phyloP scores from a whole-genome alignment of 2,329 filamentous ascomycete species.

The Aspergillus fumigatiaffinis region DNA sequence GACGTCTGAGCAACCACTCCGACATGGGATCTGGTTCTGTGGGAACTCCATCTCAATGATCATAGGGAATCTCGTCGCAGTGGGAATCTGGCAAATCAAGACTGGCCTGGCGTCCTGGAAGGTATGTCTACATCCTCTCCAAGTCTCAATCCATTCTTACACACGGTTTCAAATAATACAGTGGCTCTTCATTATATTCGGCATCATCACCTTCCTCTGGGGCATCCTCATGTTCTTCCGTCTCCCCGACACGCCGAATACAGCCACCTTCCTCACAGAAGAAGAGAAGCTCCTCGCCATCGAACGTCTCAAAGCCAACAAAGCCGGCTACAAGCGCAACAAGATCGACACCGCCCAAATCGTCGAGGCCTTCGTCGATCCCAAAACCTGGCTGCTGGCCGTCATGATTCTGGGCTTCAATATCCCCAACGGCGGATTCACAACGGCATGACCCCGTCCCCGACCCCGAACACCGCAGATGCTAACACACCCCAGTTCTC shows the following conservation, averaged over 20 bases:
- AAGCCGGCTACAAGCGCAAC: slow-evolving; percentile 33
- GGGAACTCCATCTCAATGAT: slow-evolving; percentile 27
- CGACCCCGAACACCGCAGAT: slow-evolving; percentile 5
- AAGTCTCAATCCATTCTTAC: no score
- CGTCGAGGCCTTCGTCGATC: slow-evolving; percentile 25
- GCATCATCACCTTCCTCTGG: slow-evolving; percentile 21
- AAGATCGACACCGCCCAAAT: slow-evolving; percentile 39
- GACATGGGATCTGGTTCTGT: slow-evolving; percentile 30
- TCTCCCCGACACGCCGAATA: slow-evolving; percentile 19
- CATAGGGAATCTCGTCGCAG: slow-evolving; percentile 21
- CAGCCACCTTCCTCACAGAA: slow-evolving; percentile 21
- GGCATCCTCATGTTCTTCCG: slow-evolving; percentile 20
- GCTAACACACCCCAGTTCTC: slow-evolving; percentile 19
- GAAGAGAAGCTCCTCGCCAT: slow-evolving; percentile 19
- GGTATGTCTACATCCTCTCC: slow-evolving; percentile 8
- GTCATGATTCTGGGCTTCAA: slow-evolving; percentile 28
- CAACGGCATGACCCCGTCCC: slow-evolving; percentile 11
- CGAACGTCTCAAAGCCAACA: slow-evolving; percentile 20
- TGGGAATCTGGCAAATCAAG: slow-evolving; percentile 24
- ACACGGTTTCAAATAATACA: neutral
- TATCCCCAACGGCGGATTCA: slow-evolving; percentile 34
- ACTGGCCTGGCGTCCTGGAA: slow-evolving; percentile 18
- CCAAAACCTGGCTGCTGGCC: slow-evolving; percentile 26
- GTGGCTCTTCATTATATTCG: slow-evolving; percentile 27
- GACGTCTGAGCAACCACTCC: slow-evolving; percentile 26